These are phyloP conservation scores for Mycocentrospora acerina DNA, from an alignment of 2,329 filamentous ascomycete genomes.

Conservation along the genomic window DNA sequence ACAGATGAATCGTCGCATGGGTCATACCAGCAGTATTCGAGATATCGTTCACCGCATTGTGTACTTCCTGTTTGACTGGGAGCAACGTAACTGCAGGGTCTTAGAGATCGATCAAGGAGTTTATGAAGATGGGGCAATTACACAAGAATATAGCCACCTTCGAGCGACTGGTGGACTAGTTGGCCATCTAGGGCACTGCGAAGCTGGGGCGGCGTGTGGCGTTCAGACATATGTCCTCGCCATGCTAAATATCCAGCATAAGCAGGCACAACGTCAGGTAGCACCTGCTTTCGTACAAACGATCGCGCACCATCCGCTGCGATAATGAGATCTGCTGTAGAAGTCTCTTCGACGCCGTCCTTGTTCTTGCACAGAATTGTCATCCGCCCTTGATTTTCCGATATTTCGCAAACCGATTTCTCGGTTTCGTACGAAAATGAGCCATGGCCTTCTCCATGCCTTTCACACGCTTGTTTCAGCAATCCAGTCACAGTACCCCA, in stretches of 20 bases:
- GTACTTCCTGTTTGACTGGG: constrained; percentile 41
- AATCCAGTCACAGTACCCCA: constrained; percentile 15
- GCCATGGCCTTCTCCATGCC: constrained; percentile 1
- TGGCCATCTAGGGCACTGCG: constrained; percentile 5
- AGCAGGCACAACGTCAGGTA: constrained; percentile 9
- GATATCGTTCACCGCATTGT: constrained; percentile 34
- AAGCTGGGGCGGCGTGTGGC: constrained; percentile 7
- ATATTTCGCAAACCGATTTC: constrained; percentile 4
- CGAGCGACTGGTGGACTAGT: too few relatives aligned
- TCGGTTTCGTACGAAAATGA: constrained; percentile 5
- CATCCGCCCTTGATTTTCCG: constrained; percentile 3
- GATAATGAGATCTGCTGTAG: constrained; percentile 13
- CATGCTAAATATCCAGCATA: constrained; percentile 24
- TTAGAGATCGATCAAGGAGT: not conserved
- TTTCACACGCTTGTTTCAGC: constrained; percentile 11
- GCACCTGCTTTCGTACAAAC: constrained; percentile 8
- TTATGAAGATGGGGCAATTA: not conserved
- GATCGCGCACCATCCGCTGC: constrained; percentile 21
- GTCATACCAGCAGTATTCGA: constrained; percentile 52
- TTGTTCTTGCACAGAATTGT: constrained; percentile 5
- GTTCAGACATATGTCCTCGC: constrained; percentile 13
- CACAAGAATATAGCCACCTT: constrained; percentile 7
- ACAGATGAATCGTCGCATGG: constrained; percentile 35
- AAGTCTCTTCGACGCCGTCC: not conserved
- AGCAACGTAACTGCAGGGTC: constrained; percentile 37